These are phyloP conservation scores for Pontederia crassipes DNA, from an alignment of 176 grass and related monocot species.

Conservation along the genomic window DNA sequence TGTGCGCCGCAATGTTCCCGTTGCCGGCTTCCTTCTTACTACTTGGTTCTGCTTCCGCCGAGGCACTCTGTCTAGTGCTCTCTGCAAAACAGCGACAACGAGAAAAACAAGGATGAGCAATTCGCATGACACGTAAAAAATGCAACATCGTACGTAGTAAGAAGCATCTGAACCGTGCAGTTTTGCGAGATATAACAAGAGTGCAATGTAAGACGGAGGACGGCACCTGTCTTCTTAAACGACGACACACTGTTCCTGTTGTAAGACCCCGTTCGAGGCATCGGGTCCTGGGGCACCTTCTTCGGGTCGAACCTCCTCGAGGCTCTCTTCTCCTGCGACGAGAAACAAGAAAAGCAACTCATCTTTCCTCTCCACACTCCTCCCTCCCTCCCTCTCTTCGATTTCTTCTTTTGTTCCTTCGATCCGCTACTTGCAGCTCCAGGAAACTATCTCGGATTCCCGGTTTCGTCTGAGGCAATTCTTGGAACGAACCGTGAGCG, in stretches of 20 bases:
- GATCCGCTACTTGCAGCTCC: background rate
- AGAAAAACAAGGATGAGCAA: constrained; percentile 12
- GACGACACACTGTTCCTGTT: background rate
- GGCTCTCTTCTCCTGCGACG: constrained; percentile 23
- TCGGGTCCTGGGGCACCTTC: background rate
- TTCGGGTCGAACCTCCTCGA: constrained; percentile 15
- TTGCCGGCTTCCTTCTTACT: constrained; percentile 16
- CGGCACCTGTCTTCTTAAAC: constrained; percentile 28
- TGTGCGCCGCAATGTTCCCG: constrained; percentile 31
- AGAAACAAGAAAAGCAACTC: constrained; percentile 78
- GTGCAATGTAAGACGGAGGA: too few species aligned
- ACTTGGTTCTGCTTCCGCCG: constrained; percentile 25
- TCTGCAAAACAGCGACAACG: constrained; percentile 26
- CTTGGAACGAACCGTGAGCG: too few species aligned
- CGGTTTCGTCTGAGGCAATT: too few species aligned
- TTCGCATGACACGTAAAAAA: background rate
- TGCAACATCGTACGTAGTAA: background rate
- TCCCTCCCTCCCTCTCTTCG: too few species aligned
- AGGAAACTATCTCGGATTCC: background rate
- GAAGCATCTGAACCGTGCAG: too few species aligned
- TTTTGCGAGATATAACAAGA: too few species aligned
- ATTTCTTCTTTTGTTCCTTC: too few species aligned
- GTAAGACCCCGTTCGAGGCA: background rate
- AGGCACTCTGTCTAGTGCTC: constrained; percentile 11
- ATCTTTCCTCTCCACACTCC: constrained; percentile 1